Conservation (phyloP, 2,329 filamentous ascomycete species). For the Colletotrichum cordylinicola region DNA sequence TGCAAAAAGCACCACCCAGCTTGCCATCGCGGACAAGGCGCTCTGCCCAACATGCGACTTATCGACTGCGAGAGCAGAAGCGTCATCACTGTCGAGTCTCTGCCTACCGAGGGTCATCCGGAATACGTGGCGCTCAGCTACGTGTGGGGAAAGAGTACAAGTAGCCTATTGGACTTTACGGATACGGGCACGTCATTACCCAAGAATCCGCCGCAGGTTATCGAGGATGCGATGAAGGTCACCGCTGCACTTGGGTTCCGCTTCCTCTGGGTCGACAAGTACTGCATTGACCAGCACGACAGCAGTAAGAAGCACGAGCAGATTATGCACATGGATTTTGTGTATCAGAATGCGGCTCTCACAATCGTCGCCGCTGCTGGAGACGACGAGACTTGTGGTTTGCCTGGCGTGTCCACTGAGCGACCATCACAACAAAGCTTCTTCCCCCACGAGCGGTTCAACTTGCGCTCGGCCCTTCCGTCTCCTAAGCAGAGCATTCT, state of each 20-base stretch:
- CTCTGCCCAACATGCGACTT: background rate
- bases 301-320: constrained; percentile 23
- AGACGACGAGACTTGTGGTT: background rate
- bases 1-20: background rate
- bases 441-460: background rate
- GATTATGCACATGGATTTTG: constrained; percentile 29
- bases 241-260: constrained; percentile 23
- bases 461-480: background rate
- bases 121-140: constrained; percentile 5
- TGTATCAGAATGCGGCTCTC: constrained; percentile 27
- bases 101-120: background rate
- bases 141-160: background rate
- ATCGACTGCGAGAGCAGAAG: background rate
- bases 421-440: background rate
- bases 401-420: constrained; percentile 2
- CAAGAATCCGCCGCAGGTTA: background rate
- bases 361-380: constrained; percentile 28
- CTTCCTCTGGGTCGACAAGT: constrained; percentile 32
- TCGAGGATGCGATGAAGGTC: constrained; percentile 24
- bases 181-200: background rate
- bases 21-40: background rate
- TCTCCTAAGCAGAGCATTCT: background rate
- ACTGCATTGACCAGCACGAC: constrained; percentile 33
- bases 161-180: background rate
- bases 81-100: background rate